Percentiles rank a stretch among this genome's conserved stretches.
phyloP scores from a whole-genome alignment of 2,329 filamentous ascomycete species.

The Pestalotiopsis sp. region DNA sequence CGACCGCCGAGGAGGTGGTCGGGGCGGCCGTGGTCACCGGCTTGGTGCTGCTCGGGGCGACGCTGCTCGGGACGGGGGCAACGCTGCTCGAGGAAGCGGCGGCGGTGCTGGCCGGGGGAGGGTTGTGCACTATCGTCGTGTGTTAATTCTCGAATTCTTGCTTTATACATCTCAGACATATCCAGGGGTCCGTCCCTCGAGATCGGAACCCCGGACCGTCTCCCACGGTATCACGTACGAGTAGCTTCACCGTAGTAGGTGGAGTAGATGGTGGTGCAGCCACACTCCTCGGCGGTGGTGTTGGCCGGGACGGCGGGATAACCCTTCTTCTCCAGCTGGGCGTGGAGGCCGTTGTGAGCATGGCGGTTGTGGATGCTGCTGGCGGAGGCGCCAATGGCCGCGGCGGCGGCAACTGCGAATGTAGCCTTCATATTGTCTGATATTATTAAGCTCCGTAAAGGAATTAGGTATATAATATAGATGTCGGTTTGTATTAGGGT shows the following conservation, averaged over 20 bases:
- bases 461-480: slow-evolving; percentile 25
- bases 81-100: slow-evolving; percentile 20
- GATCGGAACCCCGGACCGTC: no score
- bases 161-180: background rate
- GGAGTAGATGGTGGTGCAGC: slow-evolving; percentile 75
- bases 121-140: slow-evolving; percentile 41
- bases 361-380: slow-evolving; percentile 61
- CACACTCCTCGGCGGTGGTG: slow-evolving; percentile 51
- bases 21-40: slow-evolving; percentile 25
- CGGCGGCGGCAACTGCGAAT: slow-evolving; percentile 67
- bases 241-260: slow-evolving; percentile 70
- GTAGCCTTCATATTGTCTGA: slow-evolving; percentile 70
- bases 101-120: slow-evolving; percentile 28
- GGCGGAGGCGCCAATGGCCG: slow-evolving; percentile 60
- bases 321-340: slow-evolving; percentile 48
- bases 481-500: slow-evolving; percentile 21
- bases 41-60: slow-evolving; percentile 22
- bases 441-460: slow-evolving; percentile 14
- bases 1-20: slow-evolving; percentile 39
- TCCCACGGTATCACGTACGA: slow-evolving; percentile 47
- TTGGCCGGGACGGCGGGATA: slow-evolving; percentile 36
- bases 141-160: slow-evolving; percentile 20
- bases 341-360: slow-evolving; percentile 57
- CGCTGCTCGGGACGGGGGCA: background rate
- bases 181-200: background rate